These are phyloP conservation scores for Mollisiaceae sp. DNA, from an alignment of 2,329 filamentous ascomycete genomes.

Conservation along the genomic window DNA sequence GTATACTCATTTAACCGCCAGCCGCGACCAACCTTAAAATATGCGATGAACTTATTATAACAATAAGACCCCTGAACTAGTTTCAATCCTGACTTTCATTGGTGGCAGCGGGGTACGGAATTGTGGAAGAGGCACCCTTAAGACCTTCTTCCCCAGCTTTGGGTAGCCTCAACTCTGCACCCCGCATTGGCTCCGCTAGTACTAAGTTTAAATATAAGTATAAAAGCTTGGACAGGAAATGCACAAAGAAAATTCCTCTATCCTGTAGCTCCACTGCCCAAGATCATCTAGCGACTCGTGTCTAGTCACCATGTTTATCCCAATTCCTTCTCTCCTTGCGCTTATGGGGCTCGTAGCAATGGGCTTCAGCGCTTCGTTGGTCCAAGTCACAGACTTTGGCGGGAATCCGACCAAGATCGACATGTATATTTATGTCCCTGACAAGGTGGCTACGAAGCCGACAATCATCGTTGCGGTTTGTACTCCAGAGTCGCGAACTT, in stretches of 20 bases:
- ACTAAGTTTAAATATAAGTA: background rate
- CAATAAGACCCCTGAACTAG: background rate
- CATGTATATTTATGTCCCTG: conserved; percentile 33
- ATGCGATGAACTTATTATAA: background rate
- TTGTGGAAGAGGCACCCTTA: background rate
- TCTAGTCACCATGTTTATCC: conserved; percentile 2
- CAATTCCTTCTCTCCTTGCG: conserved; percentile 6
- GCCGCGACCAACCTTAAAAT: background rate
- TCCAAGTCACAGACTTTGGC: conserved; percentile 24
- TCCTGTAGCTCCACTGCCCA: background rate
- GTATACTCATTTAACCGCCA: background rate
- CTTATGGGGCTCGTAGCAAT: conserved; percentile 4
- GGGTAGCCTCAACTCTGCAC: background rate
- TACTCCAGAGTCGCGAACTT: background rate
- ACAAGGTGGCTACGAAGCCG: conserved; percentile 22
- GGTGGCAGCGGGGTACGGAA: background rate
- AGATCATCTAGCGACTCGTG: background rate
- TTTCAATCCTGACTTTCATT: background rate
- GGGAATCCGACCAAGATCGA: conserved; percentile 24
- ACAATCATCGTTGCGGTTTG: conserved; percentile 28
- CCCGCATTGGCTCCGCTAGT: background rate
- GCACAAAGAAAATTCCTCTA: background rate
- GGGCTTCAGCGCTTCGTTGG: conserved; percentile 16
- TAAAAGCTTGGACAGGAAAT: background rate
- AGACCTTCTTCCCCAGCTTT: background rate